Evolutionary conservation across 306 rosid species (phyloP).

Genomic region (Medicago ruthenica): DNA sequence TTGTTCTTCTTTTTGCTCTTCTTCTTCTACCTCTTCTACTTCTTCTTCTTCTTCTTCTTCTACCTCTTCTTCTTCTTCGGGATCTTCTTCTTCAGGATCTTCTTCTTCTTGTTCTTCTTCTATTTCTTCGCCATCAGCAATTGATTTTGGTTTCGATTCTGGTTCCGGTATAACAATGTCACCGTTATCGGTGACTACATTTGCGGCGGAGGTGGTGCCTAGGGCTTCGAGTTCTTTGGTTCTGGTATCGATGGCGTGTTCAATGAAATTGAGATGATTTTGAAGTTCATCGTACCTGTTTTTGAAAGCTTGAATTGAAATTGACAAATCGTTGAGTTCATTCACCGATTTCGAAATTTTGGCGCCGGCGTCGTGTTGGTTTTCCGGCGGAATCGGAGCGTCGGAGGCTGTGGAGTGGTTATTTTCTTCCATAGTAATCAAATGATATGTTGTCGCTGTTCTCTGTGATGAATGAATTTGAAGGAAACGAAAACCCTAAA

Average conservation of each 20-base stretch:
- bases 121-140: neutral
- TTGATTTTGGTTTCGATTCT: slow-evolving; percentile 6
- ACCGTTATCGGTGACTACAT: neutral
- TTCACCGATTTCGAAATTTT: slow-evolving; percentile 44
- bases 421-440: neutral
- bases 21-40: neutral
- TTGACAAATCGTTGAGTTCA: slow-evolving; percentile 50
- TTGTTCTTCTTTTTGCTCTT: too few relatives aligned
- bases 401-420: neutral
- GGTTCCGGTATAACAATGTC: slow-evolving; percentile 13
- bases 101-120: neutral
- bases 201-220: neutral
- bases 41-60: neutral
- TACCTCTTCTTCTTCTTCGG: neutral
- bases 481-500: slow-evolving; percentile 35
- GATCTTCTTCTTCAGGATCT: neutral
- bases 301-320: slow-evolving; percentile 49
- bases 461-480: neutral
- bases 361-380: neutral
- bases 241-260: slow-evolving; percentile 45
- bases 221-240: slow-evolving; percentile 39
- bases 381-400: slow-evolving; percentile 8
- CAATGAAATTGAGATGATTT: slow-evolving; percentile 56
- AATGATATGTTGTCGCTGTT: neutral
- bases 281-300: slow-evolving; percentile 54